These are phyloP conservation scores for Pseudocercospora macadamiae DNA, from an alignment of 2,329 filamentous ascomycete genomes.

Conservation along the genomic window DNA sequence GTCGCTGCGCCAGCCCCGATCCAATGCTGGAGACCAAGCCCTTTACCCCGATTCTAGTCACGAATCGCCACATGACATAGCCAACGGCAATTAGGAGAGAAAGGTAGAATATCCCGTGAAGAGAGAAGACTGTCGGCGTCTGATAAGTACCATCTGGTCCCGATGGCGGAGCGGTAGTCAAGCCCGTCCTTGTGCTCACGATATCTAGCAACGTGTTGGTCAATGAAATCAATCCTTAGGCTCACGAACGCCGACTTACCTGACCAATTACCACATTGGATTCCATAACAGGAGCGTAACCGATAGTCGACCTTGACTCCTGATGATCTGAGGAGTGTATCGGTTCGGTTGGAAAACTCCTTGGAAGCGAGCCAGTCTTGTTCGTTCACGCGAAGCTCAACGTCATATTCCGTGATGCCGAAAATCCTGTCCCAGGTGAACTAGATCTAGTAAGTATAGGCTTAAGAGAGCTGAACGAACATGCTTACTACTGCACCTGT, in stretches of 20 bases:
- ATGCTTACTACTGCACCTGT: background rate
- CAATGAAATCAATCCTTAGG: background rate
- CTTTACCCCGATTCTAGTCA: background rate
- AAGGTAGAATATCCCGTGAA: background rate
- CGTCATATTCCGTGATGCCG: slow-evolving; percentile 6
- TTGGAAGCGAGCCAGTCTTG: background rate
- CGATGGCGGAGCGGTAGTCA: background rate
- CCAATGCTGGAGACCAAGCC: background rate
- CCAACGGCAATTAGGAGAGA: background rate
- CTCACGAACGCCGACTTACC: background rate
- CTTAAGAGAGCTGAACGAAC: no score
- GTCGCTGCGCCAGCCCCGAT: background rate
- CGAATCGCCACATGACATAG: background rate
- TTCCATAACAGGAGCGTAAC: slow-evolving; percentile 10
- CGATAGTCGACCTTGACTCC: slow-evolving; percentile 5
- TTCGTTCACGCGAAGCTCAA: background rate
- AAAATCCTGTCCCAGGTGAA: slow-evolving; percentile 9
- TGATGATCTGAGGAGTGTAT: background rate
- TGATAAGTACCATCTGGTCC: background rate
- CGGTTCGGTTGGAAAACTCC: background rate
- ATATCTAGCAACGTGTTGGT: background rate
- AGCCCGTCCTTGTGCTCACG: background rate
- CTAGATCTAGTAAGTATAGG: background rate
- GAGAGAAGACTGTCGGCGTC: background rate
- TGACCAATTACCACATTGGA: slow-evolving; percentile 7